These are phyloP conservation scores for Erythrobasidium hasegawianum DNA, from an alignment of 1,284 basidiomycete genomes.

Conservation along the genomic window DNA sequence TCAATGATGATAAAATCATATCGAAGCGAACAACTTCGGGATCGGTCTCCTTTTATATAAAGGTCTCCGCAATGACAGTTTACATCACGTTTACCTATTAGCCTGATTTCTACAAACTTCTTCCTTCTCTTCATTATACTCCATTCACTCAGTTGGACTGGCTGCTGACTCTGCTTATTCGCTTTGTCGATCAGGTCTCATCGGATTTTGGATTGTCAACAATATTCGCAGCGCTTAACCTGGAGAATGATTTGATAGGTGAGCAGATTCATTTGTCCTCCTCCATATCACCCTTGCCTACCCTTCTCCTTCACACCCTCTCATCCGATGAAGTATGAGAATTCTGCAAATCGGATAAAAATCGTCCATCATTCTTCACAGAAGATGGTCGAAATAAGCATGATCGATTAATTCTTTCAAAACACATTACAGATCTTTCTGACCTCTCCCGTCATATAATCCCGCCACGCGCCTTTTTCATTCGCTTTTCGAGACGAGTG, in stretches of 20 bases:
- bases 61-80: slow-evolving; percentile 20
- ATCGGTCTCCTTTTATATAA: neutral
- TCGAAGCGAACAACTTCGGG: slow-evolving; percentile 14
- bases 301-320: no score
- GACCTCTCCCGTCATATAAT: neutral
- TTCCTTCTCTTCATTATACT: no score
- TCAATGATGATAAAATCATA: slow-evolving; percentile 10
- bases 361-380: neutral
- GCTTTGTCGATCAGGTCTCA: no score
- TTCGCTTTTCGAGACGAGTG: no score
- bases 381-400: neutral
- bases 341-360: slow-evolving; percentile 35
- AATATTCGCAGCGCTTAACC: no score
- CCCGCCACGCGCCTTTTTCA: no score
- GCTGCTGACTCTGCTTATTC: no score
- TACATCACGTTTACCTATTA: slow-evolving; percentile 35
- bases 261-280: neutral
- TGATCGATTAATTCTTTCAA: slow-evolving; percentile 4
- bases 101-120: slow-evolving; percentile 12
- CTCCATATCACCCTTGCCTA: no score
- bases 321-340: slow-evolving; percentile 20
- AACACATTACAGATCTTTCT: slow-evolving; percentile 11
- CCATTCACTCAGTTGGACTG: no score
- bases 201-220: no score
- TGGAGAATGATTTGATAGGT: no score